Percentiles rank a stretch among this genome's conserved stretches.
Conservation (phyloP, 805 yeast species). For the Phaffomyces thermotolerans region DNA sequence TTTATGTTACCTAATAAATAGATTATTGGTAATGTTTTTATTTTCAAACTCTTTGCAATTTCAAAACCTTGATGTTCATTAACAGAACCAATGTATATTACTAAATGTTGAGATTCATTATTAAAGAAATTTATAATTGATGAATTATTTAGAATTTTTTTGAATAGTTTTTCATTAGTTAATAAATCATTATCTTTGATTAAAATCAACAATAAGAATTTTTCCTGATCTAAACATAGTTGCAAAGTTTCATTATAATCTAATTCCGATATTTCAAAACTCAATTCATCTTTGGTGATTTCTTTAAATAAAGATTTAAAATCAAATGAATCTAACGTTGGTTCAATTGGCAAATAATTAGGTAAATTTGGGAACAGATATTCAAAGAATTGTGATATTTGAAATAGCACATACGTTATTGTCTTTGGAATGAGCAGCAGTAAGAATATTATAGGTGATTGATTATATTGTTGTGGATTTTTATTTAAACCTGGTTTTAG, state of each 20-base stretch:
- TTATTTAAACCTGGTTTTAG: conserved; percentile 12
- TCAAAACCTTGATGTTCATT: conserved; percentile 59
- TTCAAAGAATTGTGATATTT: conserved; percentile 29
- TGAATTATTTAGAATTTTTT: conserved; percentile 36
- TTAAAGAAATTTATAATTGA: neutral
- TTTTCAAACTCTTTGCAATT: conserved; percentile 48
- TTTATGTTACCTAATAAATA: conserved; percentile 48
- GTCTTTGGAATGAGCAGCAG: conserved; percentile 50
- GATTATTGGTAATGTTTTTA: conserved; percentile 48
- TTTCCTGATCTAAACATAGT: conserved; percentile 14
- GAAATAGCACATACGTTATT: conserved; percentile 34
- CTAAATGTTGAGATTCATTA: conserved; percentile 35
- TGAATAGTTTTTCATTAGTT: conserved; percentile 33
- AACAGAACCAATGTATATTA: conserved; percentile 60
- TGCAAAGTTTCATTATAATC: conserved; percentile 20
- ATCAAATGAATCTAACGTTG: conserved; percentile 16
- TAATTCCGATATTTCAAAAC: conserved; percentile 10
- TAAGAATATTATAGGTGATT: conserved; percentile 39
- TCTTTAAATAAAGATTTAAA: conserved; percentile 9
- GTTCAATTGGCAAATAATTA: conserved; percentile 25
- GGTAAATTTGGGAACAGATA: conserved; percentile 30
- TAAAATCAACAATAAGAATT: conserved; percentile 15
- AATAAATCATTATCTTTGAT: conserved; percentile 16
- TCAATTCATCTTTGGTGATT: conserved; percentile 12
- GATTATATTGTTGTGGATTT: conserved; percentile 1